phyloP scores from a whole-genome alignment of 192 early-diverging fungal species.

The Piromyces sp. region DNA sequence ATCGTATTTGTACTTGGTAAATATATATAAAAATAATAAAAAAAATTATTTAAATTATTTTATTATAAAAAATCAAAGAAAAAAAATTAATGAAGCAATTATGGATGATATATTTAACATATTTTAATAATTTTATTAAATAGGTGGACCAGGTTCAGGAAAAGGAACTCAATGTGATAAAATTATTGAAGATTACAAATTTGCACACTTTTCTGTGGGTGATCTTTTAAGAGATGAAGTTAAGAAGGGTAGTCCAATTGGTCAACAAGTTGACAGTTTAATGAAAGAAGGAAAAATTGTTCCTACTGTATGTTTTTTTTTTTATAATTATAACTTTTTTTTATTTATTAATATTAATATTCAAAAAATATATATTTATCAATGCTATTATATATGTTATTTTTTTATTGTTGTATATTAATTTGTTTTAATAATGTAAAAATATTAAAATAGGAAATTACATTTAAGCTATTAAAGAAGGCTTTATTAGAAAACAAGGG shows the following conservation, averaged over 20 bases:
- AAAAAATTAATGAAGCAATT: too few relatives aligned
- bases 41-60: too few relatives aligned
- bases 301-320: not conserved
- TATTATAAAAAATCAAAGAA: too few relatives aligned
- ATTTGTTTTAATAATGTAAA: too few relatives aligned
- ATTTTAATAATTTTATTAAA: not conserved
- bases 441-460: not conserved
- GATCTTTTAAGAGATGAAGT: slow-evolving; percentile 15
- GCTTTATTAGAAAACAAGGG: not conserved
- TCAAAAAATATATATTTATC: not conserved
- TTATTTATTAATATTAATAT: not conserved
- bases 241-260: slow-evolving; percentile 2
- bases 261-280: slow-evolving; percentile 6
- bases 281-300: slow-evolving; percentile 9
- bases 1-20: not conserved
- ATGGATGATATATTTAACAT: too few relatives aligned
- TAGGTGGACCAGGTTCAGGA: slow-evolving; percentile 28
- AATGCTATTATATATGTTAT: too few relatives aligned
- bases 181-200: not conserved
- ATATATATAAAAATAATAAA: too few relatives aligned
- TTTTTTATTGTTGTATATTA: too few relatives aligned
- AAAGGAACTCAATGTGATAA: slow-evolving; percentile 9
- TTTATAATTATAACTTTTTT: not conserved
- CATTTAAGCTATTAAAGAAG: slow-evolving; percentile 1
- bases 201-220: slow-evolving; percentile 2